Percentiles rank a stretch among this genome's conserved stretches.
Evolutionary conservation across 768 basidiomycete species (phyloP).

Genomic region (Tulasnella calospora): DNA sequence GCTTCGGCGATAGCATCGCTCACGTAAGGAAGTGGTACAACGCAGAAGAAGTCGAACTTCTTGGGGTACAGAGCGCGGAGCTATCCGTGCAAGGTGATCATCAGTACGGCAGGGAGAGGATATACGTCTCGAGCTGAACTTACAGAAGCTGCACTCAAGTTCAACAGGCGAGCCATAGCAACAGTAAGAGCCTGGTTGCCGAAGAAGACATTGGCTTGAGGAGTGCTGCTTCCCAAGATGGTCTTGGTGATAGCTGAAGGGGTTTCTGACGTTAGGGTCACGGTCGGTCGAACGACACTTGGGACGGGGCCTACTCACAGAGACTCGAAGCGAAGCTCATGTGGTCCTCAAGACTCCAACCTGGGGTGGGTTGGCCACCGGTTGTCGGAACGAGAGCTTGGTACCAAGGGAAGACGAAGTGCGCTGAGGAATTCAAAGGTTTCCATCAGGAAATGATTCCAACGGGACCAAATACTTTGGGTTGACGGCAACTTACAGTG

Average conservation of each 20-base stretch:
- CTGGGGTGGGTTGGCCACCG: constrained; percentile 7
- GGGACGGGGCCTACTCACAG: not conserved
- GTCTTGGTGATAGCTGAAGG: constrained; percentile 12
- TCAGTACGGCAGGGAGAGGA: not conserved
- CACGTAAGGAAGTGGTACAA: constrained; percentile 18
- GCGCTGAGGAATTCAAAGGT: not conserved
- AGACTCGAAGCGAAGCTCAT: not conserved
- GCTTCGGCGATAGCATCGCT: constrained; percentile 18
- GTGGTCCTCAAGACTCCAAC: constrained; percentile 10
- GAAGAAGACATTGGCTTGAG: constrained; percentile 16
- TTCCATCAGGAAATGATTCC: not conserved
- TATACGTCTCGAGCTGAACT: not conserved
- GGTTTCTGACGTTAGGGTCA: not conserved
- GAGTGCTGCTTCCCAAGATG: constrained; percentile 13
- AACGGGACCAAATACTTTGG: not conserved
- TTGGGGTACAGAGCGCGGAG: constrained; percentile 14
- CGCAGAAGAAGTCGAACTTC: constrained; percentile 8
- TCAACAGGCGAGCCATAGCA: constrained; percentile 12
- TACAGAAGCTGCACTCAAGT: not conserved
- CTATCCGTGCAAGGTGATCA: not conserved
- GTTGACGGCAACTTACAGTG: constrained; percentile 14
- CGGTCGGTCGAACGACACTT: not conserved
- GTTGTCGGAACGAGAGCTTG: constrained; percentile 1
- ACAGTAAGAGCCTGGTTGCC: constrained; percentile 4
- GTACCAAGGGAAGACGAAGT: constrained; percentile 22